Conservation (phyloP, 352 stramenopile genomes). For the Phytopythium ostracodes region DNA sequence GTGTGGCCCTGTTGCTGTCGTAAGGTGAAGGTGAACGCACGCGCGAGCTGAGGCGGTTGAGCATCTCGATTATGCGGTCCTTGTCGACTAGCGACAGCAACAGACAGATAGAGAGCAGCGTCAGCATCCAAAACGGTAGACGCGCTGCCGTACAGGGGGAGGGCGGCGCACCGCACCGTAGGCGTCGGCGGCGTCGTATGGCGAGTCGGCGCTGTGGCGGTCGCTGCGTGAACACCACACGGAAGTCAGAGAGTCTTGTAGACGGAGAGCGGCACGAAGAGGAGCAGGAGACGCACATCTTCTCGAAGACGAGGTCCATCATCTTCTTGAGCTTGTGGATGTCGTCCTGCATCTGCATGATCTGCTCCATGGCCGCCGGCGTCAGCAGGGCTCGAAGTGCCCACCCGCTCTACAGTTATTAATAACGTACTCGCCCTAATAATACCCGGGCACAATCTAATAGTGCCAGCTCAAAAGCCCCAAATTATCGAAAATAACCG, state of each 20-base stretch:
- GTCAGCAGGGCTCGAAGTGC: no score
- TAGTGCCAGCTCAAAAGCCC: no score
- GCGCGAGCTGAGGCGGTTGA: constrained; percentile 81
- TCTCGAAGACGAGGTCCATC: constrained; percentile 85
- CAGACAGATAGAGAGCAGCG: neutral
- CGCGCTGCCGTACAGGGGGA: neutral
- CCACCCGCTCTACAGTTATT: no score
- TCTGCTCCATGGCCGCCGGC: constrained; percentile 77
- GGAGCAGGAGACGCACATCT: constrained; percentile 44
- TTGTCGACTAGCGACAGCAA: constrained; percentile 57
- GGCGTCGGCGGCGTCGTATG: constrained; percentile 72
- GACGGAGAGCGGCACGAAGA: neutral
- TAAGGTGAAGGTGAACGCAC: constrained; percentile 23
- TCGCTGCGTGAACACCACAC: constrained; percentile 25
- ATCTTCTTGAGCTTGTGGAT: constrained; percentile 92
- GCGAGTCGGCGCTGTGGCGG: constrained; percentile 45
- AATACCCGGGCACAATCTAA: no score
- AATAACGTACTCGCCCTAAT: no score
- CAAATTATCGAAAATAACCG: no score
- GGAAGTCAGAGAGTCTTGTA: constrained; percentile 6
- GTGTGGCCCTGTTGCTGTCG: neutral
- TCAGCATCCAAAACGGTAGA: neutral
- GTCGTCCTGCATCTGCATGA: constrained; percentile 90
- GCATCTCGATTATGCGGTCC: constrained; percentile 84
- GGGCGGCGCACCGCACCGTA: constrained; percentile 38